These are phyloP conservation scores for Neonectria ditissima DNA, from an alignment of 2,329 filamentous ascomycete genomes.

Conservation along the genomic window DNA sequence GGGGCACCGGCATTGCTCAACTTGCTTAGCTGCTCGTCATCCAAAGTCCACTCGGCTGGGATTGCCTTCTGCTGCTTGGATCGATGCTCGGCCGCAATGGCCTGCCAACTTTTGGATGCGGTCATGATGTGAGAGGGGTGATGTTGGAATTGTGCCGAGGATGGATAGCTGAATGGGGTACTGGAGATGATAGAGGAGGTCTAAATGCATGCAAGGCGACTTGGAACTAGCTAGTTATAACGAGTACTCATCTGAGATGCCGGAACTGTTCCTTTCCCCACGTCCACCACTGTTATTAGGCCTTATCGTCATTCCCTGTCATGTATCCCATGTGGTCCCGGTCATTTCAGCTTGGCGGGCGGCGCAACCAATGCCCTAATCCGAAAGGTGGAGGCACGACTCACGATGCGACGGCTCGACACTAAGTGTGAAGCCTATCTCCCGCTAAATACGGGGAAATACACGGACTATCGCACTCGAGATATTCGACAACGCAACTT, in stretches of 20 bases:
- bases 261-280: not conserved
- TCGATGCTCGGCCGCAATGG: slow-evolving; percentile 33
- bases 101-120: slow-evolving; percentile 32
- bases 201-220: slow-evolving; percentile 4
- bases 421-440: slow-evolving; percentile 14
- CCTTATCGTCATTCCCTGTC: not conserved
- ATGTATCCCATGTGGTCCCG: not conserved
- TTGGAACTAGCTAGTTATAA: slow-evolving; percentile 17
- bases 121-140: slow-evolving; percentile 30
- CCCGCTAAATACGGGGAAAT: slow-evolving; percentile 4
- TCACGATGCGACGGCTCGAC: not conserved
- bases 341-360: not conserved
- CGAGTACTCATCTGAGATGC: not conserved
- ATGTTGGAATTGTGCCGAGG: not conserved
- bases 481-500: not conserved
- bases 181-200: slow-evolving; percentile 1
- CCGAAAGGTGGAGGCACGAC: slow-evolving; percentile 17
- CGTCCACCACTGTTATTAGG: not conserved
- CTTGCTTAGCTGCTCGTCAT: slow-evolving; percentile 15
- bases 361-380: slow-evolving; percentile 23
- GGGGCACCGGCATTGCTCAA: slow-evolving; percentile 9
- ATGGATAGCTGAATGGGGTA: not conserved
- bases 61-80: slow-evolving; percentile 33
- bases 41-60: slow-evolving; percentile 31
- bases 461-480: not conserved